Evolutionary conservation across 2,329 filamentous ascomycete species (phyloP), one percentile per base, ranked within the genome.

Genomic region (Hypomyces perniciosus): DNA sequence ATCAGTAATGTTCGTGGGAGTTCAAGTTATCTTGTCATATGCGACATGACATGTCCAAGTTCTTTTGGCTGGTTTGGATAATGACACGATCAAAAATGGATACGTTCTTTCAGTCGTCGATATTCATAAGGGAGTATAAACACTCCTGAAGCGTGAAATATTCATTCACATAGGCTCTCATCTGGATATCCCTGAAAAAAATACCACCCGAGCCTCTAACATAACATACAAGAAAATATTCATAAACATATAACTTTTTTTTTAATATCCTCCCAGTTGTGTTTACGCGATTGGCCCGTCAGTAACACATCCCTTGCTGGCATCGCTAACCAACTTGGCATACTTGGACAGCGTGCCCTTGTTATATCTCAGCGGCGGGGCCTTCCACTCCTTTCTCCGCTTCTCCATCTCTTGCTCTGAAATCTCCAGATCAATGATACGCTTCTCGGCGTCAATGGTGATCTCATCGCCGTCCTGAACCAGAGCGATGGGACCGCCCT

Each of bases 401-500:
- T 69, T 69, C 8, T 69, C 74, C 61, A 88, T 72, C 68, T 89
- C 86, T 50, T 78, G 77, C 26, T 86, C 78, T 10, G 80, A 73
- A 6, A 91, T 77, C 37, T 86, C 73, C 4, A 89, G 73, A 79
- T 90, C 68, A 45, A 83, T 78, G 77, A 80, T 77, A 41, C 80
- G 80, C 64, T 83, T 81, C 67, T 91, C 86, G 0, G 90, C 87
- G 62, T 95, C 88, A 54, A 95, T 95, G 44, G 84, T 81, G 58
- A 95, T 86, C 52, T 77, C 77, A 65, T 95, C 90, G 28, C 90
- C 90, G 59, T 95, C 85, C 59, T 79, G 68, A n/a, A 93, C 86
- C 8, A 95, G 77, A 10, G 81, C 90, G 55, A 95, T 93, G 2
- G 90, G 90, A 0, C 90, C 90, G 45, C 90, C 90, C 57, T 88